phyloP scores from a whole-genome alignment of 371 early-diverging fungal genomes.

The Chytridium lagenaria region DNA sequence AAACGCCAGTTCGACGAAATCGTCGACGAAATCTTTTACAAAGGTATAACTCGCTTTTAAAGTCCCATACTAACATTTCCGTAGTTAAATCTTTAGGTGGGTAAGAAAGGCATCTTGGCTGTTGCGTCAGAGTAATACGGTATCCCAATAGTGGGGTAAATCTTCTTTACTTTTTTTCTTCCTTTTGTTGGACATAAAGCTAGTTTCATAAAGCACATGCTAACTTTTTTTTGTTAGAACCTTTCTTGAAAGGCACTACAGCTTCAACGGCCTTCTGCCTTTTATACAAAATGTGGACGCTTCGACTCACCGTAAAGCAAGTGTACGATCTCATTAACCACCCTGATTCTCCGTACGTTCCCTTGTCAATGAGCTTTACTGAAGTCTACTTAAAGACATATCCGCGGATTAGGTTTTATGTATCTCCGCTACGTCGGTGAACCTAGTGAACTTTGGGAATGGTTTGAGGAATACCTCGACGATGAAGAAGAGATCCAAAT shows the following conservation, averaged over 20 bases:
- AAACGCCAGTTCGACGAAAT: constrained; percentile 83
- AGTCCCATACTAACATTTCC: constrained; percentile 41
- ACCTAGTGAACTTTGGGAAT: constrained; percentile 81
- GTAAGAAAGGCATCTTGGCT: background rate
- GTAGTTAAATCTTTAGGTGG: constrained; percentile 23
- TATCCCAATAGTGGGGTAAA: constrained; percentile 27
- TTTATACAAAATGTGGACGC: constrained; percentile 85
- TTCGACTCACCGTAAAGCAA: constrained; percentile 78
- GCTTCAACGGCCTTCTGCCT: constrained; percentile 87
- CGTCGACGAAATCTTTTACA: constrained; percentile 79
- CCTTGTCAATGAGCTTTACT: background rate
- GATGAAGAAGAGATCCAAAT: constrained; percentile 77
- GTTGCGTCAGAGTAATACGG: constrained; percentile 6
- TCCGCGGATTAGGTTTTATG: constrained; percentile 82
- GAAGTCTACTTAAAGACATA: constrained; percentile 45
- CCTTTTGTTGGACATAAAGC: too few relatives aligned
- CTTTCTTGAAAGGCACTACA: constrained; percentile 81
- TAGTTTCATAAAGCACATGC: background rate
- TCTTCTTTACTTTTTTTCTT: background rate
- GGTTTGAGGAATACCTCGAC: constrained; percentile 81
- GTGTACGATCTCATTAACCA: constrained; percentile 78
- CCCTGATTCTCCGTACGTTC: constrained; percentile 76
- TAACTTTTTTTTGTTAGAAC: constrained; percentile 60
- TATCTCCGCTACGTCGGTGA: constrained; percentile 87
- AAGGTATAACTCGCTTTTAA: constrained; percentile 65